A percentile compares a stretch with the other conserved stretches of the same genome.
Evolutionary conservation across 805 yeast genomes (phyloP).

Genomic region (Lachancea sp.): DNA sequence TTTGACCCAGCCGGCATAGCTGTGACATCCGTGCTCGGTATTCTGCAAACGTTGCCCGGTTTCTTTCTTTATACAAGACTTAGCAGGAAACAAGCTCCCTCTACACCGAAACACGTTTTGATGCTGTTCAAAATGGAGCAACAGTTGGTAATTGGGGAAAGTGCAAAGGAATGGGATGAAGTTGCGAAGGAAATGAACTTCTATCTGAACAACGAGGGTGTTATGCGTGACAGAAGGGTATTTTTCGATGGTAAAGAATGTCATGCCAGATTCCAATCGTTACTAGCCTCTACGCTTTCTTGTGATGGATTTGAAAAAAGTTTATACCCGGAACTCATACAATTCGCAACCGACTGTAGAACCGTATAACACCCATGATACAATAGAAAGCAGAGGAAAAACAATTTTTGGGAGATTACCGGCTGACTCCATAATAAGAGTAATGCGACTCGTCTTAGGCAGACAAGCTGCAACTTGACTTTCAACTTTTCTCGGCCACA

Average conservation of each 20-base stretch:
- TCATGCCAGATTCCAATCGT: background rate
- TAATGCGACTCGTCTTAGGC: too few species aligned
- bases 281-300: background rate
- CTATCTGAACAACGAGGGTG: background rate
- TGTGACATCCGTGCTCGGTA: background rate
- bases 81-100: background rate
- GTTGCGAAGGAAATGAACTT: background rate
- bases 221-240: background rate
- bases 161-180: background rate
- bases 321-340: too few species aligned
- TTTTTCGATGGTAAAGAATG: background rate
- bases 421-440: too few species aligned
- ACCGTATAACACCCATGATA: background rate
- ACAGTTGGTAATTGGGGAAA: background rate
- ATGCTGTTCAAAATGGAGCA: background rate
- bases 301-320: background rate
- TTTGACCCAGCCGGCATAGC: background rate
- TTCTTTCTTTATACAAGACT: background rate
- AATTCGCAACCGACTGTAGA: too few species aligned
- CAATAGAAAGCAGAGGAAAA: too few species aligned
- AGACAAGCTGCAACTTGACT: too few species aligned
- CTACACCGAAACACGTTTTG: background rate
- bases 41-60: background rate
- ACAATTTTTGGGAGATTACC: too few species aligned
- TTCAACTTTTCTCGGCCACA: too few species aligned